A percentile compares a stretch with the other conserved stretches of the same genome.
Conservation (phyloP, 352 stramenopile species). For the Phytophthora hibernalis region DNA sequence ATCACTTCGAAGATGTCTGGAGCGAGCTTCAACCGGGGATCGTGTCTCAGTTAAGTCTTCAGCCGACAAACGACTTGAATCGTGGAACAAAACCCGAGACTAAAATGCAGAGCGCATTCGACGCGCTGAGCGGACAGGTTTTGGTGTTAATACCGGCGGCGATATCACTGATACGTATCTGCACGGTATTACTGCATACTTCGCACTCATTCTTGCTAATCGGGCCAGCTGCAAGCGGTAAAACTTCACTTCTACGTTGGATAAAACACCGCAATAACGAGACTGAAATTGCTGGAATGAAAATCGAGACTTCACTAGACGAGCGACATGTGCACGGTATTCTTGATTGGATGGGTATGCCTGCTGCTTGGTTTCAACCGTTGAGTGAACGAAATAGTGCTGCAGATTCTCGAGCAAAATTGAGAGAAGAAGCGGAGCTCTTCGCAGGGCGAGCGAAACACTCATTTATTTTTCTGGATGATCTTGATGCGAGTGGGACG, state of each 20-base stretch:
- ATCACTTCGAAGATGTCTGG: constrained; percentile 51
- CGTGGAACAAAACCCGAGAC: constrained; percentile 4
- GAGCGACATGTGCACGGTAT: constrained; percentile 43
- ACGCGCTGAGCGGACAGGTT: constrained; percentile 40
- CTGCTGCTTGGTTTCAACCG: constrained; percentile 50
- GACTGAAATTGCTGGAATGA: constrained; percentile 45
- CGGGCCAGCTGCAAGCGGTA: constrained; percentile 52
- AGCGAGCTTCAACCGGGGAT: constrained; percentile 30
- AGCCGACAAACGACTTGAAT: not conserved
- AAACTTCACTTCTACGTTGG: constrained; percentile 57
- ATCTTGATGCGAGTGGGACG: constrained; percentile 36
- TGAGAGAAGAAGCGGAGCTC: constrained; percentile 48
- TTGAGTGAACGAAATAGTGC: constrained; percentile 4
- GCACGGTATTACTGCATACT: constrained; percentile 44
- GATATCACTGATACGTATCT: constrained; percentile 42
- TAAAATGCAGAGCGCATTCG: constrained; percentile 30
- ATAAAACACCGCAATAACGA: constrained; percentile 46
- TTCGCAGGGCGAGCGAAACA: constrained; percentile 36
- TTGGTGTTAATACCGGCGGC: constrained; percentile 43
- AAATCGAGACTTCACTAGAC: constrained; percentile 59
- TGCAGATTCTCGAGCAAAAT: constrained; percentile 26
- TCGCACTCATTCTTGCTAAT: constrained; percentile 56
- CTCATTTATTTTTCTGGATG: constrained; percentile 67
- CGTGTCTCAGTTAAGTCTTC: not conserved
- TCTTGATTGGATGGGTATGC: constrained; percentile 58